A percentile compares a stretch with the other conserved stretches of the same genome.
phyloP scores from a whole-genome alignment of 108 stramenopile species.

The Discostella stelligeroides region DNA sequence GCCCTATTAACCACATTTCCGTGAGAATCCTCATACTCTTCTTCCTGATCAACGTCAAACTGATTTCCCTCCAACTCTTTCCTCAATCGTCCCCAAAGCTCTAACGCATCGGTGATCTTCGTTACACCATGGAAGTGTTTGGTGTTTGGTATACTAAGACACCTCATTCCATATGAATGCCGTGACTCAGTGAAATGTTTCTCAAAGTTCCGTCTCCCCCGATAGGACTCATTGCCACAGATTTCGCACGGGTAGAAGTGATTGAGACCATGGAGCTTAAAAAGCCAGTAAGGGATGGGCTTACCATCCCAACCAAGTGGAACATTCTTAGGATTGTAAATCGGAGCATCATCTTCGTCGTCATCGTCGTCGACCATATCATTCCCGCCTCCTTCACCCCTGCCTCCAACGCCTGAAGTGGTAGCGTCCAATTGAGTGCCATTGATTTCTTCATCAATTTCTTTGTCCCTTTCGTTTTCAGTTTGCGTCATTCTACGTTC shows the following conservation, averaged over 20 bases:
- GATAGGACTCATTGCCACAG: constrained; percentile 96
- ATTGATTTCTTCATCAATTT: constrained; percentile 84
- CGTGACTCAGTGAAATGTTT: constrained; percentile 97
- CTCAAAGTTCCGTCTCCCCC: constrained; percentile 93
- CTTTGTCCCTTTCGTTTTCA: constrained; percentile 87
- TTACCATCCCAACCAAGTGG: constrained; percentile 99
- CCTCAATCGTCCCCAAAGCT: constrained; percentile 89
- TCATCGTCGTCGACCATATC: constrained; percentile 69
- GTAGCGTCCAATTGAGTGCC: constrained; percentile 31
- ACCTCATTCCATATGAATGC: constrained; percentile 97
- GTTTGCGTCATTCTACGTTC: constrained; percentile 94
- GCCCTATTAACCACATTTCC: constrained; percentile 95
- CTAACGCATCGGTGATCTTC: constrained; percentile 95
- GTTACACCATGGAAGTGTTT: constrained; percentile 99
- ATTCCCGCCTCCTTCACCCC: constrained; percentile 54
- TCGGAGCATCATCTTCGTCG: constrained; percentile 93
- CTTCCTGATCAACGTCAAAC: constrained; percentile 85
- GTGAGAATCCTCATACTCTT: constrained; percentile 98
- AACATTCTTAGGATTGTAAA: constrained; percentile 99
- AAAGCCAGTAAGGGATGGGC: constrained; percentile 99
- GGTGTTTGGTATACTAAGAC: constrained; percentile 98
- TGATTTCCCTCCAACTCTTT: constrained; percentile 68
- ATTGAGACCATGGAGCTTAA: constrained; percentile 99
- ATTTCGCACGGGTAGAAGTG: constrained; percentile 98
- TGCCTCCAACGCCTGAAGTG: constrained; percentile 33